phyloP scores from a whole-genome alignment of 164 flowering plant species.

The Magnolia sinica region DNA sequence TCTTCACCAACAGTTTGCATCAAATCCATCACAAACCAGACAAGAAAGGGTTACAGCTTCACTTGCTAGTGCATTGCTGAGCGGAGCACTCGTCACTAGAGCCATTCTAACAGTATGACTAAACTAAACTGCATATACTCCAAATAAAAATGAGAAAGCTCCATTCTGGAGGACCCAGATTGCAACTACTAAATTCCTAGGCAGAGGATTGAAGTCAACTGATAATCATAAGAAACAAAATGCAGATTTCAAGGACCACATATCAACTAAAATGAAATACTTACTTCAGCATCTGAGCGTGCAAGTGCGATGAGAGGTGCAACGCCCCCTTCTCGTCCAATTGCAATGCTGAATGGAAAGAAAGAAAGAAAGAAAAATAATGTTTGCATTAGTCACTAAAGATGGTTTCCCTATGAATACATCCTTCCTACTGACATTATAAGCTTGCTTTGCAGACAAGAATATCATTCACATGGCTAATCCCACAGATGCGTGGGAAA shows the following conservation, averaged over 20 bases:
- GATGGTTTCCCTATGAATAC: background rate
- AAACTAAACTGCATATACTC: background rate
- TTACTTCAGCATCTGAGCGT: constrained; percentile 84
- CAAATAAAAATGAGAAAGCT: background rate
- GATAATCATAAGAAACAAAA: constrained; percentile 1
- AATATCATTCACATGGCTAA: background rate
- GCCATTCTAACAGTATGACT: no score
- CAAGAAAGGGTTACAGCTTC: no score
- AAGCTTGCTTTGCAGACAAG: background rate
- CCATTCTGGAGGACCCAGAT: background rate
- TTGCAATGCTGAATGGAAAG: constrained; percentile 66
- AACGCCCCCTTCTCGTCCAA: constrained; percentile 97
- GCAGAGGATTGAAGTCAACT: background rate
- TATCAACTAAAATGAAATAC: constrained; percentile 7
- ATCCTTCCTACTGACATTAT: background rate
- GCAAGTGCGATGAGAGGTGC: constrained; percentile 91
- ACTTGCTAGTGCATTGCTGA: no score
- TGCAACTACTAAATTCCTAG: background rate
- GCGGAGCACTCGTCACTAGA: no score
- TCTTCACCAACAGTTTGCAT: no score
- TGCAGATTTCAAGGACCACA: background rate
- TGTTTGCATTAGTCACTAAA: constrained; percentile 1
- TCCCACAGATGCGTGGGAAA: background rate
- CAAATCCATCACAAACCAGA: no score
- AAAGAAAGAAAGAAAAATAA: constrained; percentile 1